These are phyloP conservation scores for Stachybotrys echinatus DNA, from an alignment of 2,329 filamentous ascomycete species.

Conservation along the genomic window DNA sequence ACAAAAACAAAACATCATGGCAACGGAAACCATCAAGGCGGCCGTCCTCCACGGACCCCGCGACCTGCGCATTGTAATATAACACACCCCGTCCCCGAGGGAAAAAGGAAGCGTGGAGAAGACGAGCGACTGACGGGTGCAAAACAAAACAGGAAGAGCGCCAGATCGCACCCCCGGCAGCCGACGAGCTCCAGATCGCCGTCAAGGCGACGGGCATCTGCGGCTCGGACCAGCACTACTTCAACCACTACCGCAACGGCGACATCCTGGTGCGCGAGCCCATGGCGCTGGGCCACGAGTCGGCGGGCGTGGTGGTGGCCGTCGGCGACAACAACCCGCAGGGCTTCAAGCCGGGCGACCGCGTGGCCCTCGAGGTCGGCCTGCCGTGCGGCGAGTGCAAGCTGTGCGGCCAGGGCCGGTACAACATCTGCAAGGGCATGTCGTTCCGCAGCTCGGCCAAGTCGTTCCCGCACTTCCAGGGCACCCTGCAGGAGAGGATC, in stretches of 20 bases:
- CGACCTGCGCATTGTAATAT: conserved; percentile 2
- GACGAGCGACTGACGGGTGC: background rate
- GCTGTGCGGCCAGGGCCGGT: background rate
- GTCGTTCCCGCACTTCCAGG: conserved; percentile 1
- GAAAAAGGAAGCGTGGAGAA: background rate
- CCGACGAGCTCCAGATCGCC: background rate
- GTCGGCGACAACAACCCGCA: background rate
- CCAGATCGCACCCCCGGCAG: background rate
- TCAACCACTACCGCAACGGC: conserved; percentile 34
- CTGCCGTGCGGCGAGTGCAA: conserved; percentile 1
- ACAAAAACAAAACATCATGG: background rate
- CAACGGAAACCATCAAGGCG: conserved; percentile 1
- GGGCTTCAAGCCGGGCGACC: background rate
- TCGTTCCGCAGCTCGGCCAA: conserved; percentile 1
- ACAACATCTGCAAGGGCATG: conserved; percentile 1
- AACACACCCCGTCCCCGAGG: background rate
- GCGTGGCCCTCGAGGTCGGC: conserved; percentile 1
- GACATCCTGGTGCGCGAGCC: conserved; percentile 50
- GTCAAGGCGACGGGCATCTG: background rate
- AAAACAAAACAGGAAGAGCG: background rate
- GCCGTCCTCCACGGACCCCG: conserved; percentile 5
- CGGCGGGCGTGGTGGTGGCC: background rate
- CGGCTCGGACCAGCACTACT: conserved; percentile 3
- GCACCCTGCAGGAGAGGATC: conserved; percentile 1
- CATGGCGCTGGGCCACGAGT: conserved; percentile 13